These are phyloP conservation scores for Hypseocharis bilobata DNA, from an alignment of 441 rosid species.

Conservation along the genomic window DNA sequence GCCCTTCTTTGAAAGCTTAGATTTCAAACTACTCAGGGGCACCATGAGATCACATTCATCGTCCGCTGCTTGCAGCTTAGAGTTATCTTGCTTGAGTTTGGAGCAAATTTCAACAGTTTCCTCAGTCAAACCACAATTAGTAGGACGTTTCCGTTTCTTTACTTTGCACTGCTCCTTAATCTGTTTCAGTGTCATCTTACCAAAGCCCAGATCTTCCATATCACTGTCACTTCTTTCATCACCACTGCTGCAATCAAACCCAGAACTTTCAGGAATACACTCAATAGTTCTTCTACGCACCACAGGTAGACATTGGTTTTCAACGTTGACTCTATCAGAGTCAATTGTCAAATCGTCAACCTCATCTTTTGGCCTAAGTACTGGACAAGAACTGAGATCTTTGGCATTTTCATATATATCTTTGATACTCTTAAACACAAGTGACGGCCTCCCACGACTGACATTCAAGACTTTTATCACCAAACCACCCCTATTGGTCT, in stretches of 20 bases:
- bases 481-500: constrained; percentile 10
- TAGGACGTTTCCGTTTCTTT: constrained; percentile 45
- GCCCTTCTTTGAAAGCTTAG: constrained; percentile 35
- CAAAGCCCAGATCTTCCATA: constrained; percentile 26
- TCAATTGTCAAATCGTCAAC: neutral
- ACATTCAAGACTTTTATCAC: constrained; percentile 15
- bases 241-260: neutral
- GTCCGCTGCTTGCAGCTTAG: constrained; percentile 20
- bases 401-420: constrained; percentile 11
- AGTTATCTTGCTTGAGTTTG: constrained; percentile 18
- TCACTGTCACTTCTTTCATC: constrained; percentile 19
- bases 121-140: constrained; percentile 11
- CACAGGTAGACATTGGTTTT: neutral
- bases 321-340: neutral
- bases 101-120: constrained; percentile 20
- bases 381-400: neutral
- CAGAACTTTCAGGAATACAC: constrained; percentile 23
- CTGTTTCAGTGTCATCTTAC: constrained; percentile 41
- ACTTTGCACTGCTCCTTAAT: constrained; percentile 40
- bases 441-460: constrained; percentile 11
- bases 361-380: constrained; percentile 9
- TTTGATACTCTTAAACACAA: constrained; percentile 15
- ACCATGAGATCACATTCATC: constrained; percentile 41
- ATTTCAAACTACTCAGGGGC: constrained; percentile 45
- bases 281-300: constrained; percentile 15